Percentiles rank a stretch among this genome's conserved stretches.
Conservation (phyloP, 495 filamentous ascomycete genomes). For the Trichoderma asperelloides region DNA sequence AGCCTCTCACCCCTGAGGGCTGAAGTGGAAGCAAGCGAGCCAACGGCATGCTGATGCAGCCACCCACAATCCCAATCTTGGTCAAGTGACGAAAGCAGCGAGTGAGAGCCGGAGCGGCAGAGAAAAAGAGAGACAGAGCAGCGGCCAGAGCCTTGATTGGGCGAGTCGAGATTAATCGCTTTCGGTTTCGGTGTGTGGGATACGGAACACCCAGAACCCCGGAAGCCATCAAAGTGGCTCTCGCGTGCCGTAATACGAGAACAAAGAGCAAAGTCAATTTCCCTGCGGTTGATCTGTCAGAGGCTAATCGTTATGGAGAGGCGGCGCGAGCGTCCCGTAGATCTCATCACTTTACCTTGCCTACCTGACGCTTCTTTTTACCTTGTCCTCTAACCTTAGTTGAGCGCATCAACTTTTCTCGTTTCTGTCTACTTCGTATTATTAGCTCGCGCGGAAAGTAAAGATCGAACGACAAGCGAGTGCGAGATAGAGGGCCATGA, state of each 20-base stretch:
- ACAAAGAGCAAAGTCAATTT: not conserved
- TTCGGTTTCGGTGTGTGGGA: not conserved
- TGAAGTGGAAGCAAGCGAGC: not conserved
- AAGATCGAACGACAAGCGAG: no score
- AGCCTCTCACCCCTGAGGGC: constrained; percentile 4
- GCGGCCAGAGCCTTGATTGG: not conserved
- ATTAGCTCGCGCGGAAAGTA: no score
- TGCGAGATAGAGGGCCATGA: no score
- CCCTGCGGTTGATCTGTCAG: not conserved
- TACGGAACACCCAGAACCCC: not conserved
- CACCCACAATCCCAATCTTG: not conserved
- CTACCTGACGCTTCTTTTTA: not conserved
- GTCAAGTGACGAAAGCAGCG: not conserved
- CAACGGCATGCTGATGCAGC: not conserved
- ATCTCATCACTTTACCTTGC: constrained; percentile 4
- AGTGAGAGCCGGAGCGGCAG: not conserved
- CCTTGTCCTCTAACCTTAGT: constrained; percentile 5
- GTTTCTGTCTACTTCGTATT: not conserved
- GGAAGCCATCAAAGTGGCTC: not conserved
- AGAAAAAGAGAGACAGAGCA: not conserved
- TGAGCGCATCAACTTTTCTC: not conserved
- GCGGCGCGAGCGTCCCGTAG: constrained; percentile 7
- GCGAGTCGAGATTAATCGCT: not conserved
- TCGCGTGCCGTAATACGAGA: not conserved
- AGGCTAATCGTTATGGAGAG: constrained; percentile 5